A percentile compares a stretch with the other conserved stretches of the same genome.
phyloP scores from a whole-genome alignment of 306 rosid genomes.

The Castanea crenata region DNA sequence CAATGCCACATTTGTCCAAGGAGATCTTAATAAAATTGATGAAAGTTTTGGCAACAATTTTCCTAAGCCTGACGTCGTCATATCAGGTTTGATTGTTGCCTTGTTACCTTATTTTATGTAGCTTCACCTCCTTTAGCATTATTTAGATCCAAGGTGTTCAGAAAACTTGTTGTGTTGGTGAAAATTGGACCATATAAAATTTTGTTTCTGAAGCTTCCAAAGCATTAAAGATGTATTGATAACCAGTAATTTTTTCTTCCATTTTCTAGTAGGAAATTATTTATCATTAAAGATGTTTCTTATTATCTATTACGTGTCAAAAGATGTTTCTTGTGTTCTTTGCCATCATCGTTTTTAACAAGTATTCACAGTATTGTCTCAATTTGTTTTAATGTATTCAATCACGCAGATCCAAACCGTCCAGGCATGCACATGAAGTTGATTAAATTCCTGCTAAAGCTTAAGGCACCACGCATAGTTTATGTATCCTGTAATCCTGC shows the following conservation, averaged over 20 bases:
- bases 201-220: too few relatives aligned
- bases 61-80: slow-evolving; percentile 87
- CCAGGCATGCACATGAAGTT: slow-evolving; percentile 99
- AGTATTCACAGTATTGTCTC: slow-evolving; percentile 7
- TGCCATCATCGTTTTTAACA: slow-evolving; percentile 10
- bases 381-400: slow-evolving; percentile 2
- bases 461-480: slow-evolving; percentile 73
- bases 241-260: too few relatives aligned
- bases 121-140: background rate
- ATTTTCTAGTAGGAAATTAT: too few relatives aligned
- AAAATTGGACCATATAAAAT: too few relatives aligned
- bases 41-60: slow-evolving; percentile 75
- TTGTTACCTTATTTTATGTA: background rate
- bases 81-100: slow-evolving; percentile 57
- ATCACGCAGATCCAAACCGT: slow-evolving; percentile 85
- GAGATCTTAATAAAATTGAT: slow-evolving; percentile 92
- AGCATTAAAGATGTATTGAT: too few relatives aligned
- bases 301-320: too few relatives aligned
- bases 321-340: too few relatives aligned
- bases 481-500: slow-evolving; percentile 97
- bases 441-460: slow-evolving; percentile 77
- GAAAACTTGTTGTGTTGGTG: background rate
- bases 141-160: background rate
- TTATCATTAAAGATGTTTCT: too few relatives aligned
- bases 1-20: slow-evolving; percentile 89